Percentiles rank a stretch among this genome's conserved stretches.
Evolutionary conservation across 495 filamentous ascomycete genomes (phyloP).

Genomic region (Xylona heveae): DNA sequence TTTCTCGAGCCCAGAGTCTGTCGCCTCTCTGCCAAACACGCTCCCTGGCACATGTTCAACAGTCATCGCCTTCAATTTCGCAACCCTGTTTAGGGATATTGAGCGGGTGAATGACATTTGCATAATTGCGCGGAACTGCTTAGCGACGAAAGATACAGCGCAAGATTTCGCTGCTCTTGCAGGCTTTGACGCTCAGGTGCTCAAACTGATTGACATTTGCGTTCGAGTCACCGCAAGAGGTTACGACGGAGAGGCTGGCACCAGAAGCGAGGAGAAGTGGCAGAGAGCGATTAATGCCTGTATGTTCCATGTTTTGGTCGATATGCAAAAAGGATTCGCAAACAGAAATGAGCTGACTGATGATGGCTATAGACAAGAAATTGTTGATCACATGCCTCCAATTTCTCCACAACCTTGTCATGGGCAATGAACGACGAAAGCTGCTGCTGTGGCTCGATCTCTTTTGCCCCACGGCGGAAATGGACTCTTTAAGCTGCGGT

Average conservation of each 20-base stretch:
- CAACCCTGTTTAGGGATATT: conserved; percentile 55
- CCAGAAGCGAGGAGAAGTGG: conserved; percentile 43
- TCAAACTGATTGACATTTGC: conserved; percentile 62
- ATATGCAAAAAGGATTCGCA: conserved; percentile 10
- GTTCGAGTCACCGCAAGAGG: conserved; percentile 75
- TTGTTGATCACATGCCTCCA: conserved; percentile 75
- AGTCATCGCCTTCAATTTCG: conserved; percentile 62
- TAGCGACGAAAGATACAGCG: conserved; percentile 59
- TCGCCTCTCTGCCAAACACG: too few relatives aligned
- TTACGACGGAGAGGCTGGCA: conserved; percentile 60
- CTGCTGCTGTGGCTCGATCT: conserved; percentile 78
- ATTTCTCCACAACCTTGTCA: conserved; percentile 79
- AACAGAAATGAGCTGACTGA: conserved; percentile 5
- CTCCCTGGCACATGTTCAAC: conserved; percentile 27
- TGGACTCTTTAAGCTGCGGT: too few relatives aligned
- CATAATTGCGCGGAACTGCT: conserved; percentile 63
- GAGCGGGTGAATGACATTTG: conserved; percentile 69
- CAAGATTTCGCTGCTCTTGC: conserved; percentile 72
- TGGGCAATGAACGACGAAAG: conserved; percentile 79
- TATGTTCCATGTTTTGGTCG: conserved; percentile 28
- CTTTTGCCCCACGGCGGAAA: too few relatives aligned
- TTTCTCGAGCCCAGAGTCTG: not conserved
- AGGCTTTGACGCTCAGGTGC: conserved; percentile 62
- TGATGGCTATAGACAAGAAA: conserved; percentile 42
- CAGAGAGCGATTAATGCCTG: conserved; percentile 36